phyloP scores from a whole-genome alignment of 164 flowering plant species.

The Sedum album region DNA sequence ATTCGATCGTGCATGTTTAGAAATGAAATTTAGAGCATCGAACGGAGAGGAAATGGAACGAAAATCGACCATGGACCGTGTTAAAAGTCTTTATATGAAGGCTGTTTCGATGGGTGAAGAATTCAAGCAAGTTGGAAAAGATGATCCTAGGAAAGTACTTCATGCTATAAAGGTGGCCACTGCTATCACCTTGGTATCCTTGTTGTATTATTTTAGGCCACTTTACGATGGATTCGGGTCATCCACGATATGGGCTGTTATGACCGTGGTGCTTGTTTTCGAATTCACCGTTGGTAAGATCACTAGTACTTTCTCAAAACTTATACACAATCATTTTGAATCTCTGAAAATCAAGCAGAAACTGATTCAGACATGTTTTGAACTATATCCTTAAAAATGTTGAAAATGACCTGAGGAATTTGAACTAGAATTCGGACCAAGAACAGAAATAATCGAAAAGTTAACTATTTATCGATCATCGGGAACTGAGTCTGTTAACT shows the following conservation, averaged over 20 bases:
- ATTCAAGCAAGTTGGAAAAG: slow-evolving; percentile 11
- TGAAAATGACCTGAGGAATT: neutral
- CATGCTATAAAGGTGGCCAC: slow-evolving; percentile 13
- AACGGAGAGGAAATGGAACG: neutral
- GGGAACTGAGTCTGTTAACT: neutral
- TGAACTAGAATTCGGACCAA: neutral
- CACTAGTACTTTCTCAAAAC: too few relatives aligned
- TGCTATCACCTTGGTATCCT: slow-evolving; percentile 11
- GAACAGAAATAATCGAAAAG: neutral
- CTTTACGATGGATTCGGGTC: slow-evolving; percentile 14
- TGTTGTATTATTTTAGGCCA: slow-evolving; percentile 9
- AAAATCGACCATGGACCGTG: neutral
- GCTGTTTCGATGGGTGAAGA: neutral
- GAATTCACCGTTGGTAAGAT: slow-evolving; percentile 14
- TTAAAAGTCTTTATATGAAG: neutral
- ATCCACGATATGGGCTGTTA: slow-evolving; percentile 14
- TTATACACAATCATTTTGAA: too few relatives aligned
- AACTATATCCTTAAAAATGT: neutral
- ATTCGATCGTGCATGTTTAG: neutral
- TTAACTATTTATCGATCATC: neutral
- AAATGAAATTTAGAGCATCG: neutral
- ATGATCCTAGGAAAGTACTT: slow-evolving; percentile 12
- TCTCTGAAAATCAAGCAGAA: too few relatives aligned
- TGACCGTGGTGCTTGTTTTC: slow-evolving; percentile 15
- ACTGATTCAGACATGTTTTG: neutral